A percentile compares a stretch with the other conserved stretches of the same genome.
Conservation (phyloP, 2,329 filamentous ascomycete genomes). For the Fusarium cyanostomum region DNA sequence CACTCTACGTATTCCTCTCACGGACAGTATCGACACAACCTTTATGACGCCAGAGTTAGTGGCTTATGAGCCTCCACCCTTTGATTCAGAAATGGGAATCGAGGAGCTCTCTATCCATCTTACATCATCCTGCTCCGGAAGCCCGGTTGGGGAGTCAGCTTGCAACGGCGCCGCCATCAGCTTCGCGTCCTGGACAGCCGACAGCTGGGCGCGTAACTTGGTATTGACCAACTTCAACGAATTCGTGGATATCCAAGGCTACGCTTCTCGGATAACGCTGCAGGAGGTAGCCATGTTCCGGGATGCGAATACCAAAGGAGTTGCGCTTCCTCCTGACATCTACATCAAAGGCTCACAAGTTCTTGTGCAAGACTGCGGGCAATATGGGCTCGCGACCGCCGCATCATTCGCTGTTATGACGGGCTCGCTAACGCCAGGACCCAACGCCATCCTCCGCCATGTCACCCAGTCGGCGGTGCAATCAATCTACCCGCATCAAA, state of each 20-base stretch:
- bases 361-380: conserved; percentile 29
- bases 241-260: conserved; percentile 20
- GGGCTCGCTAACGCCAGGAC: conserved; percentile 20
- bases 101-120: conserved; percentile 17
- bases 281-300: conserved; percentile 24
- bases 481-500: conserved; percentile 34
- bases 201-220: conserved; percentile 31
- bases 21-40: conserved; percentile 19
- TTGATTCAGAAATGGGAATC: conserved; percentile 28
- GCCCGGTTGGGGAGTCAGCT: not conserved
- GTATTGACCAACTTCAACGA: conserved; percentile 33
- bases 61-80: conserved; percentile 18
- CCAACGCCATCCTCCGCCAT: conserved; percentile 34
- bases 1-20: conserved; percentile 29
- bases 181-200: conserved; percentile 34
- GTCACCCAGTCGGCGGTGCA: conserved; percentile 20
- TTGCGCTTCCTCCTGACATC: conserved; percentile 29
- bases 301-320: conserved; percentile 13
- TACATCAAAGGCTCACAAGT: conserved; percentile 30
- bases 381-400: conserved; percentile 14
- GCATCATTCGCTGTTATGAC: conserved; percentile 31
- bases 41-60: conserved; percentile 24
- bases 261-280: conserved; percentile 32
- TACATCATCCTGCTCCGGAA: conserved; percentile 20
- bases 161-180: conserved; percentile 31